phyloP scores from a whole-genome alignment of 257 asterid genomes.

The Lithospermum erythrorhizon region DNA sequence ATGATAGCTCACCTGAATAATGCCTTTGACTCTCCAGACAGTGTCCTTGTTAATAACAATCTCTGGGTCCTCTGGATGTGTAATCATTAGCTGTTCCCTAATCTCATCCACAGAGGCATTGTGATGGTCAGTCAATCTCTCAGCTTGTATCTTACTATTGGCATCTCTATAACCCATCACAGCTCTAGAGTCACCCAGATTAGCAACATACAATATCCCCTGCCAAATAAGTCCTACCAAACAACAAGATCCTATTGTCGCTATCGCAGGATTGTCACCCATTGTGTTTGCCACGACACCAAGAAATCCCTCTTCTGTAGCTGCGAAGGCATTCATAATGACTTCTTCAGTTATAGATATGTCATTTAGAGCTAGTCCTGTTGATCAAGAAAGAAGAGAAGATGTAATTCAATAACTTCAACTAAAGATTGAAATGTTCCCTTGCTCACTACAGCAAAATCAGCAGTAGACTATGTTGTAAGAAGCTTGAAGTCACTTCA shows the following conservation, averaged over 20 bases:
- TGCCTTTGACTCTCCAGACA: not conserved
- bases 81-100: not conserved
- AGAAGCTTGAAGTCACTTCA: no score
- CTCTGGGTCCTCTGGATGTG: not conserved
- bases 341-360: constrained; percentile 45
- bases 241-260: constrained; percentile 67
- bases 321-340: constrained; percentile 37
- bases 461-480: not conserved
- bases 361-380: constrained; percentile 54
- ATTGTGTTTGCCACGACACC: constrained; percentile 36
- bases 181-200: constrained; percentile 85
- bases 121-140: constrained; percentile 2
- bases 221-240: constrained; percentile 69
- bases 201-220: constrained; percentile 47
- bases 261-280: constrained; percentile 27
- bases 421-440: not conserved
- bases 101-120: not conserved
- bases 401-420: not conserved
- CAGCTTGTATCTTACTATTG: constrained; percentile 40
- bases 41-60: not conserved
- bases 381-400: not conserved
- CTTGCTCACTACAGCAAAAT: not conserved
- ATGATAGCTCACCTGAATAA: constrained; percentile 32
- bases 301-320: constrained; percentile 54
- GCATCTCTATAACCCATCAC: constrained; percentile 46